phyloP scores from a whole-genome alignment of 257 asterid genomes.

The Solanum gracilifrons region DNA sequence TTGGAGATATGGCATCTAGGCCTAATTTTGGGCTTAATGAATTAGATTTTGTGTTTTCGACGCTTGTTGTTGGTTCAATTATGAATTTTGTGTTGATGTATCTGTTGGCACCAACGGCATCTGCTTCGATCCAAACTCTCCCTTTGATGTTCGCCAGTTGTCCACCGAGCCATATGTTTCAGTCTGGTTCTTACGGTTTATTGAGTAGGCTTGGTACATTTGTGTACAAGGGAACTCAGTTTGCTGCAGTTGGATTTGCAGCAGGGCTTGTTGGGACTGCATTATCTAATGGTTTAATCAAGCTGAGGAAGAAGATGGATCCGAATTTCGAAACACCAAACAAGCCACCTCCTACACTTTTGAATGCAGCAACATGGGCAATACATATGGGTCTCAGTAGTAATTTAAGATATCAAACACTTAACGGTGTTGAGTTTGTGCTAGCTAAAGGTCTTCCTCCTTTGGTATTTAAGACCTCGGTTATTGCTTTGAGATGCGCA shows the following conservation, averaged over 20 bases:
- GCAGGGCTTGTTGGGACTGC: conserved; percentile 94
- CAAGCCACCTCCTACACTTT: conserved; percentile 64
- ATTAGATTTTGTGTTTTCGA: conserved; percentile 83
- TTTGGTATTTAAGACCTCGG: conserved; percentile 52
- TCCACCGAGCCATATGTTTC: conserved; percentile 87
- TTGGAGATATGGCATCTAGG: conserved; percentile 92
- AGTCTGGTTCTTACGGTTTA: conserved; percentile 52
- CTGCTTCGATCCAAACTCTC: conserved; percentile 34
- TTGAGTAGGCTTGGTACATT: conserved; percentile 63
- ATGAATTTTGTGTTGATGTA: conserved; percentile 81
- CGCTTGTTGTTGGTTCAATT: conserved; percentile 78
- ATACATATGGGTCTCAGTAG: conserved; percentile 83
- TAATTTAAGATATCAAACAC: conserved; percentile 73
- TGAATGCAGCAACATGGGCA: conserved; percentile 86
- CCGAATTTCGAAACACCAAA: conserved; percentile 70
- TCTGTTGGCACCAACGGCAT: conserved; percentile 64
- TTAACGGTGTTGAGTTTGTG: conserved; percentile 79
- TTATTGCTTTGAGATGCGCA: conserved; percentile 59
- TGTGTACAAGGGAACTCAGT: conserved; percentile 62
- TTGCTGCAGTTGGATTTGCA: conserved; percentile 74
- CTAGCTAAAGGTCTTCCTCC: conserved; percentile 59
- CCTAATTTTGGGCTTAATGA: conserved; percentile 89
- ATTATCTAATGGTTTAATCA: conserved; percentile 61
- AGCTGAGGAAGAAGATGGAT: conserved; percentile 74
- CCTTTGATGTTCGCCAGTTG: conserved; percentile 61